These are phyloP conservation scores for Scedosporium boydii DNA, from an alignment of 2,329 filamentous ascomycete genomes.

Conservation along the genomic window DNA sequence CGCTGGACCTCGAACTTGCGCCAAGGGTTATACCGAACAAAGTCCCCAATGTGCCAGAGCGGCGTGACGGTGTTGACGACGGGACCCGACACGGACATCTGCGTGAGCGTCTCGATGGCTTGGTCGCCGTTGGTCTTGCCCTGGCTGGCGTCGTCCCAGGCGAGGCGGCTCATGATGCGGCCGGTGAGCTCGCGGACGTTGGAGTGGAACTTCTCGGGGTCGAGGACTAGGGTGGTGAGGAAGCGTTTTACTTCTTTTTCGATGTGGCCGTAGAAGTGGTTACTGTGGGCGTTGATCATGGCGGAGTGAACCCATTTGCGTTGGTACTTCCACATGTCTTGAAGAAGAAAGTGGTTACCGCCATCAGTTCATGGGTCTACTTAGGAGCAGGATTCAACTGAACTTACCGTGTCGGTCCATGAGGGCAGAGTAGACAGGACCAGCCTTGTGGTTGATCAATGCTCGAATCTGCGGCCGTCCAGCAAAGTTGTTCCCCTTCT, in stretches of 20 bases:
- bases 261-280: conserved; percentile 38
- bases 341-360: not conserved
- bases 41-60: conserved; percentile 33
- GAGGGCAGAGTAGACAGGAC: conserved; percentile 36
- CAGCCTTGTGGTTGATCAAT: conserved; percentile 37
- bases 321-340: conserved; percentile 38
- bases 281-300: conserved; percentile 28
- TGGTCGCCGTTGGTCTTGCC: conserved; percentile 34
- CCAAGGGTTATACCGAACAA: conserved; percentile 34
- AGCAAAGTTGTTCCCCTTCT: conserved; percentile 39
- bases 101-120: conserved; percentile 36
- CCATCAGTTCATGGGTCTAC: not conserved
- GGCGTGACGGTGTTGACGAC: conserved; percentile 41
- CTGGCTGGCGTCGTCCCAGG: conserved; percentile 39
- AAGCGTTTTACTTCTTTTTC: conserved; percentile 35
- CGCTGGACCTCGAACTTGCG: conserved; percentile 33
- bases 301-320: conserved; percentile 43
- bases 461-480: conserved; percentile 40
- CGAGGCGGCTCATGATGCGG: conserved; percentile 38
- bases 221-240: conserved; percentile 34
- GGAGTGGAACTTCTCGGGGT: conserved; percentile 33
- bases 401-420: conserved; percentile 38
- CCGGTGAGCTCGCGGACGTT: conserved; percentile 39
- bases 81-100: conserved; percentile 42
- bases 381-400: not conserved